Base-by-base conservation (phyloP, 768 basidiomycete species). In the Dendrothele bispora region DNA sequence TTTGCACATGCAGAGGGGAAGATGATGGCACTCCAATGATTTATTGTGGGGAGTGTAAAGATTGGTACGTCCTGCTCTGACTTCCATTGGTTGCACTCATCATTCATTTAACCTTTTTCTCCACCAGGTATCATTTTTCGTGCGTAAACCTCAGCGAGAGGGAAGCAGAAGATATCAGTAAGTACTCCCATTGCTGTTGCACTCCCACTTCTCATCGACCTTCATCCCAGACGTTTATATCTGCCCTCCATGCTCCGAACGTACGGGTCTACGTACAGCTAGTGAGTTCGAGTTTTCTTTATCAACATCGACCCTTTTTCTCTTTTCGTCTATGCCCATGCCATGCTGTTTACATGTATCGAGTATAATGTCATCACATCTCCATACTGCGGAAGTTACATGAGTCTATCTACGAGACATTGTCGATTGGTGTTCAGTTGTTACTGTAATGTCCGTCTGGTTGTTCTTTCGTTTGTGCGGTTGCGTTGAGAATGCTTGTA, bases 1-100 rank as follows among this genome's bases (percentile, higher is more conserved):
- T 78, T 55, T 92, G 90, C 68, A 65, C 76, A 1, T 93, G 91
- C 63, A 72, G 75, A 20, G 76, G 77, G 40, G 78, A 76, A 30
- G 85, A 91, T 62, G 85, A 90, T 68, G 89, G 86, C 26, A 76
- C 84, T 5, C 88, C 89, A 11, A 91, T 91, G 89, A 83, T 92
- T 40, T 69, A 69, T 28, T 93, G 91, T 60, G 74, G 79, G 21
- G 70, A 77, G 43, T 93, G 91, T 62, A 73, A 69, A 21, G 83
- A 83, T 53, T 91, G 90, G 91, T 86, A 54, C 55, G 80, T 65
- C 38, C 35, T 30, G 38, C n/a, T 26, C 29, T 38, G 17, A 17
- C 44, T 38, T 45, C 43, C 22, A 24, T 49, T 21, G n/a, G 17
- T 46, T 34, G 26, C 48, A 32, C 25, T 48, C 38, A 35, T 39